Evolutionary conservation across 176 grass and related monocot genomes (phyloP).

Genomic region (Lolium multiflorum): DNA sequence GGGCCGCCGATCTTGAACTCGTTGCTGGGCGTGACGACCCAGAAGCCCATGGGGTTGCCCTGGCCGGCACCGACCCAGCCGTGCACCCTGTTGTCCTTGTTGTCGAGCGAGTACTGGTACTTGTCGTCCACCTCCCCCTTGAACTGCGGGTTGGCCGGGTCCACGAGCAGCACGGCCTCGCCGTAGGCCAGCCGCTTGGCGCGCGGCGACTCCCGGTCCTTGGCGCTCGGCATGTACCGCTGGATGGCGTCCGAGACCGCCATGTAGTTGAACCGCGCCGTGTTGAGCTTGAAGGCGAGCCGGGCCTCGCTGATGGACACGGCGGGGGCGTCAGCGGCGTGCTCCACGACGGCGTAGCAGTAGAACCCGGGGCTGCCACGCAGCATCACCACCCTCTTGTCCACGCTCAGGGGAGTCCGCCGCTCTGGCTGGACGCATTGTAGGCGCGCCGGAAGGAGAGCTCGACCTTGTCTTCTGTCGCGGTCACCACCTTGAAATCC

Average conservation of each 20-base stretch:
- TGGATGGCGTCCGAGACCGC: constrained; percentile 69
- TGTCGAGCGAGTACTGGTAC: no score
- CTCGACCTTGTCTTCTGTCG: constrained; percentile 54
- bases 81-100: constrained; percentile 61
- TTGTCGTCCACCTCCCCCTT: no score
- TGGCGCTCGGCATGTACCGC: constrained; percentile 60
- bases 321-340: no score
- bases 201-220: constrained; percentile 44
- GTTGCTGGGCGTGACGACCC: no score
- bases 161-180: constrained; percentile 65
- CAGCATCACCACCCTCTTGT: no score
- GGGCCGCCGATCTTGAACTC: no score
- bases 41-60: no score
- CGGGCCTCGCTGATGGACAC: constrained; percentile 42
- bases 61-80: constrained; percentile 59
- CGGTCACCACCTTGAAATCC: constrained; percentile 48
- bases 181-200: constrained; percentile 55
- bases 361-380: no score
- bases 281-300: background rate
- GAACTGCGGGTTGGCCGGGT: no score
- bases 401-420: constrained; percentile 37
- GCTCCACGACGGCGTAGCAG: no score
- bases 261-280: constrained; percentile 69
- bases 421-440: constrained; percentile 20
- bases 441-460: constrained; percentile 70